A percentile compares a stretch with the other conserved stretches of the same genome.
These are phyloP conservation scores for Rauvolfia tetraphylla DNA, from an alignment of 257 asterid genomes.

Conservation along the genomic window DNA sequence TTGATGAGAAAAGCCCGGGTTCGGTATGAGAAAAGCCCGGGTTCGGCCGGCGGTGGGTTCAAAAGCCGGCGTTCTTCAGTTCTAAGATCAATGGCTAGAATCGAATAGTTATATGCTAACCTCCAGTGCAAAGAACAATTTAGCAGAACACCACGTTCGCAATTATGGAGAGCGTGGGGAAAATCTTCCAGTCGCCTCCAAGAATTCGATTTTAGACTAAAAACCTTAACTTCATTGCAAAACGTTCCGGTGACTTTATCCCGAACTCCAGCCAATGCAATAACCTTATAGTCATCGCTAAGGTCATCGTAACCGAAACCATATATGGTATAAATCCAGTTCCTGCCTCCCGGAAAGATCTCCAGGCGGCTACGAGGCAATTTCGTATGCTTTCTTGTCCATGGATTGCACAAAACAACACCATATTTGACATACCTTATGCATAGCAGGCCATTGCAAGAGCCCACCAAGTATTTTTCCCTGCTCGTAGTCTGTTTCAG, in stretches of 20 bases:
- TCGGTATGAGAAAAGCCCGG: no score
- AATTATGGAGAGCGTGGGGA: background rate
- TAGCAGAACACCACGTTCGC: background rate
- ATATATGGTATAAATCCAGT: no score
- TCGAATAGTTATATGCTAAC: no score
- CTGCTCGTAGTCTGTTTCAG: background rate
- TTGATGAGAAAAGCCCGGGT: no score
- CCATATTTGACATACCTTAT: background rate
- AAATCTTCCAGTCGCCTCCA: background rate
- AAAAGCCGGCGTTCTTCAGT: no score
- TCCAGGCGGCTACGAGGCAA: background rate
- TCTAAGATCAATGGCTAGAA: no score
- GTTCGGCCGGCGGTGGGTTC: no score
- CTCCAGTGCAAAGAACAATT: background rate
- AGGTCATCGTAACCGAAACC: no score
- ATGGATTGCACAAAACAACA: background rate
- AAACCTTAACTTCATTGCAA: background rate
- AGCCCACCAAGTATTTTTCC: background rate
- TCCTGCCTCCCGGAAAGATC: no score
- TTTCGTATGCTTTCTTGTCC: background rate
- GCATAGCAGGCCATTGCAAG: background rate
- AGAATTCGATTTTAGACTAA: background rate
- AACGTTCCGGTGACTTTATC: no score
- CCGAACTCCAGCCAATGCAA: no score
- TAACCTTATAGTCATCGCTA: no score